phyloP scores from a whole-genome alignment of 768 basidiomycete species.

The Pleurotus ostreatus region DNA sequence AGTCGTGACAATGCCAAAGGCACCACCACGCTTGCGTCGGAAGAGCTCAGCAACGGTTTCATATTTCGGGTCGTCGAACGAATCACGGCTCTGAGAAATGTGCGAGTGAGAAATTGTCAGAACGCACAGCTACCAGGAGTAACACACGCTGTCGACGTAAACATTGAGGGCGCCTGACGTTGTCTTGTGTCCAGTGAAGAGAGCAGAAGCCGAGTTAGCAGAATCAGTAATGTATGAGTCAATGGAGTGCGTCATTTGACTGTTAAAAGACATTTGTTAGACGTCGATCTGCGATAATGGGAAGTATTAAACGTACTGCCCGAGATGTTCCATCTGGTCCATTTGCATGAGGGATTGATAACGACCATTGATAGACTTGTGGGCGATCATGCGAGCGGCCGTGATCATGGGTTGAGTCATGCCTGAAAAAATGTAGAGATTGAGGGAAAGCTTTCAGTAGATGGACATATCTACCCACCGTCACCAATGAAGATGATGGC shows the following conservation, averaged over 20 bases:
- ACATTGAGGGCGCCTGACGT: conserved; percentile 38
- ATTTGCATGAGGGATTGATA: conserved; percentile 44
- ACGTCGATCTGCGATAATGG: not conserved
- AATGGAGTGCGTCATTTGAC: conserved; percentile 45
- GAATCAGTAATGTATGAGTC: conserved; percentile 47
- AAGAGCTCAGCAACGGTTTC: conserved; percentile 43
- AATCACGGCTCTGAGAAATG: conserved; percentile 28
- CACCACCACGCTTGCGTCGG: conserved; percentile 33
- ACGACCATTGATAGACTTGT: conserved; percentile 41
- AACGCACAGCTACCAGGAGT: not conserved
- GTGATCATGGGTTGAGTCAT: conserved; percentile 48
- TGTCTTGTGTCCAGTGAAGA: conserved; percentile 42
- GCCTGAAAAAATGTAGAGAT: conserved; percentile 19
- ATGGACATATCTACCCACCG: conserved; percentile 22
- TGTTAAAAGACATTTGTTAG: conserved; percentile 7
- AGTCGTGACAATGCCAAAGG: conserved; percentile 41
- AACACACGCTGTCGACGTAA: conserved; percentile 36
- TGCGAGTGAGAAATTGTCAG: not conserved
- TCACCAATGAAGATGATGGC: conserved; percentile 44
- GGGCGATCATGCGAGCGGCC: conserved; percentile 39
- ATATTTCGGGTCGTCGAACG: conserved; percentile 39
- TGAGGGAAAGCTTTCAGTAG: not conserved
- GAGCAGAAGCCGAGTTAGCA: conserved; percentile 42
- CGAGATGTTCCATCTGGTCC: conserved; percentile 42
- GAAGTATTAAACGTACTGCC: conserved; percentile 27